These are phyloP conservation scores for Euphorbia celastroides DNA, from an alignment of 441 rosid genomes.

Conservation along the genomic window DNA sequence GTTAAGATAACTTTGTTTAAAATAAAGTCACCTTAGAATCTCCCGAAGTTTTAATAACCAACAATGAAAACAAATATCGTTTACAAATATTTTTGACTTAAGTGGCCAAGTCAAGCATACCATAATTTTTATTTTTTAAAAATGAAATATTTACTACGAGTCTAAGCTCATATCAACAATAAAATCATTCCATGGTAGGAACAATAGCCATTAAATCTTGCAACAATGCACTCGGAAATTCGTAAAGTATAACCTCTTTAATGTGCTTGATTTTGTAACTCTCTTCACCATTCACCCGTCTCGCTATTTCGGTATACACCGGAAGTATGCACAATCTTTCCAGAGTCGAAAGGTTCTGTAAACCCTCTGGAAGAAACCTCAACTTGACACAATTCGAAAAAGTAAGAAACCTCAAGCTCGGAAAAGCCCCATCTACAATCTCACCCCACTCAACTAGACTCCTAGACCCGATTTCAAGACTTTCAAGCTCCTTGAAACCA, in stretches of 20 bases:
- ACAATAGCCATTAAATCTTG: too few relatives aligned
- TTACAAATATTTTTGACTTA: too few relatives aligned
- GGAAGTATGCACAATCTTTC: neutral
- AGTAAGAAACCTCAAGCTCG: neutral
- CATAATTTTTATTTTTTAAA: too few relatives aligned
- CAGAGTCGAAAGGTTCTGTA: constrained; percentile 17
- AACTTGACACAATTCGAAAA: neutral
- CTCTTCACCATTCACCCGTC: constrained; percentile 11
- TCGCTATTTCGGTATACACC: neutral
- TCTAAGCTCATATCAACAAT: too few relatives aligned
- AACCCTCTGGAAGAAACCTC: constrained; percentile 21
- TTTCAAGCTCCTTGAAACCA: constrained; percentile 16
- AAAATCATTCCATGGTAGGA: too few relatives aligned
- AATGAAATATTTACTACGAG: too few relatives aligned
- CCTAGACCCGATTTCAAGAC: neutral
- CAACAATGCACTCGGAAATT: neutral
- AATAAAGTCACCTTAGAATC: too few relatives aligned
- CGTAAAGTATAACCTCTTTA: neutral
- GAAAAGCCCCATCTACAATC: constrained; percentile 17
- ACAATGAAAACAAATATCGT: too few relatives aligned
- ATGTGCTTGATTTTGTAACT: constrained; percentile 16
- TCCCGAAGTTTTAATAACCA: too few relatives aligned
- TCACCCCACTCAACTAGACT: constrained; percentile 17
- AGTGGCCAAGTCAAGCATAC: too few relatives aligned
- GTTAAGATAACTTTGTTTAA: too few relatives aligned